phyloP scores from a whole-genome alignment of 495 filamentous ascomycete species.

The Friedmanniomyces simplex region DNA sequence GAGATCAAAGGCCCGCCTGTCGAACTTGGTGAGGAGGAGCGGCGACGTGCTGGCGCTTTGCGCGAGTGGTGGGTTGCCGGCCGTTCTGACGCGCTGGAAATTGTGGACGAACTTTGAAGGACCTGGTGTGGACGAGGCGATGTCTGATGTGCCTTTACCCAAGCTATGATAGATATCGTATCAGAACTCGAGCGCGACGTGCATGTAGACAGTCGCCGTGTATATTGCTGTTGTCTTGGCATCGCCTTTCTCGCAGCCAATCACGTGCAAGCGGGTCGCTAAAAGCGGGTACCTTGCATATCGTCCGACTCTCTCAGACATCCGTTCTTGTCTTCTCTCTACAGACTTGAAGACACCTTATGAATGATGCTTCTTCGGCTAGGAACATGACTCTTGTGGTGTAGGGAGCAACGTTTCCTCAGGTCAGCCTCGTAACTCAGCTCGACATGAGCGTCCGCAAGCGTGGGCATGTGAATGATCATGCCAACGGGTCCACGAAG shows the following conservation, averaged over 20 bases:
- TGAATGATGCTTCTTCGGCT: too few relatives aligned
- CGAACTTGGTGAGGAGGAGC: slow-evolving; percentile 52
- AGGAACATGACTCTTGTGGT: too few relatives aligned
- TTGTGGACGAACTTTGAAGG: background rate
- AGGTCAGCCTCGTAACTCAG: too few relatives aligned
- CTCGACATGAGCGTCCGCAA: slow-evolving; percentile 12
- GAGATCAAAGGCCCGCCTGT: slow-evolving; percentile 53
- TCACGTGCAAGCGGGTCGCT: background rate
- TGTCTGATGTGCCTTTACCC: background rate
- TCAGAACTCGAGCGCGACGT: too few relatives aligned
- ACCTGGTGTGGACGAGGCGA: background rate
- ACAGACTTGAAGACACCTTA: too few relatives aligned
- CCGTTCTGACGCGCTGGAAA: background rate
- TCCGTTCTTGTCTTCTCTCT: too few relatives aligned
- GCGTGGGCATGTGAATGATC: slow-evolving; percentile 7
- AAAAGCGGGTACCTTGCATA: background rate
- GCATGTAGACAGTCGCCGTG: background rate
- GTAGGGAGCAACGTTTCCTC: background rate
- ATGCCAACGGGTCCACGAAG: slow-evolving; percentile 8
- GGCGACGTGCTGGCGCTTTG: slow-evolving; percentile 43
- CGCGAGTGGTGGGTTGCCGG: slow-evolving; percentile 40
- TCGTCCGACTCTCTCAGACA: background rate
- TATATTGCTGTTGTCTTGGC: background rate
- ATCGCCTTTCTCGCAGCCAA: background rate
- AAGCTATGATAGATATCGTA: background rate